A percentile compares a stretch with the other conserved stretches of the same genome.
These are phyloP conservation scores for Pelargonium citronellum DNA, from an alignment of 441 rosid species.

Conservation along the genomic window DNA sequence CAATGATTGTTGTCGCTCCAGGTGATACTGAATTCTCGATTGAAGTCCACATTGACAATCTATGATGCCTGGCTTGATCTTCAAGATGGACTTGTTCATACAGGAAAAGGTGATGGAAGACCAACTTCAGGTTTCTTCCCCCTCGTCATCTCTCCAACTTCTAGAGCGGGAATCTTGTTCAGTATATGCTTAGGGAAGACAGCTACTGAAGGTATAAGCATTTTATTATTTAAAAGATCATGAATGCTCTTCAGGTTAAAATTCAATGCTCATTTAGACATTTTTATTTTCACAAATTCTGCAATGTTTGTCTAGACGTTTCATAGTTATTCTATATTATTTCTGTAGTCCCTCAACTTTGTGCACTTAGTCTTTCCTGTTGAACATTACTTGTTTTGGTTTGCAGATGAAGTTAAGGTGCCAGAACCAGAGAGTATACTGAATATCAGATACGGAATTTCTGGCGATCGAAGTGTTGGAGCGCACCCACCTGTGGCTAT, in stretches of 20 bases:
- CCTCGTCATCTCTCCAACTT: slow-evolving; percentile 67
- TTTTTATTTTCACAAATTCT: too few species aligned
- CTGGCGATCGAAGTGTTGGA: slow-evolving; percentile 70
- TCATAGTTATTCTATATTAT: too few species aligned
- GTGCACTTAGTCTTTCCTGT: not conserved
- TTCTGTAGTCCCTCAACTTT: too few species aligned
- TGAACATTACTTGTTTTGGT: slow-evolving; percentile 15
- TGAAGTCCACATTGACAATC: slow-evolving; percentile 79
- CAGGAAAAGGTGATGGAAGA: slow-evolving; percentile 66
- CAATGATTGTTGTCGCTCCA: slow-evolving; percentile 27
- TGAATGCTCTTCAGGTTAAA: too few species aligned
- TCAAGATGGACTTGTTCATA: slow-evolving; percentile 85
- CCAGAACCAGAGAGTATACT: slow-evolving; percentile 56
- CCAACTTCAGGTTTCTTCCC: slow-evolving; percentile 79
- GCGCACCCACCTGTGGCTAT: slow-evolving; percentile 70
- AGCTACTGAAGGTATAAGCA: slow-evolving; percentile 40
- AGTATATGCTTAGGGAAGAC: slow-evolving; percentile 56
- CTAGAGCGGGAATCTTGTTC: slow-evolving; percentile 78
- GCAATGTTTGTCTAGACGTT: too few species aligned
- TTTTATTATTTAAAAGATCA: slow-evolving; percentile 14
- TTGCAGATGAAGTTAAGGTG: slow-evolving; percentile 41
- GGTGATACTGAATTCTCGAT: slow-evolving; percentile 90
- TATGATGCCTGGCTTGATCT: slow-evolving; percentile 93
- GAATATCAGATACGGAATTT: slow-evolving; percentile 70
- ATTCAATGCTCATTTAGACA: too few species aligned